These are phyloP conservation scores for Kuraishia floccosa DNA, from an alignment of 805 yeast species.

Conservation along the genomic window DNA sequence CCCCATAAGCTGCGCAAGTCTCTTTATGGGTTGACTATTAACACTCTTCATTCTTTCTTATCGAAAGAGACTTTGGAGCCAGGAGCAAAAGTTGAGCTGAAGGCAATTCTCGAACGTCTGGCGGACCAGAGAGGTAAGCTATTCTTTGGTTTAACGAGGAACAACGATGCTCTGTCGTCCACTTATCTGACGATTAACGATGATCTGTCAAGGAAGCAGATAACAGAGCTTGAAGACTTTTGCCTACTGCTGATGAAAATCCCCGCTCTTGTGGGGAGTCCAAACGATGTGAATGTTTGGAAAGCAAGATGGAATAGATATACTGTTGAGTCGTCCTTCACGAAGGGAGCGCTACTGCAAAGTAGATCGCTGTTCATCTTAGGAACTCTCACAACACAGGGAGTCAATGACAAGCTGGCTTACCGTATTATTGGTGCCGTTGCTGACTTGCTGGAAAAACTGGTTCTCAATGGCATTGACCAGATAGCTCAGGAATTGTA, in stretches of 20 bases:
- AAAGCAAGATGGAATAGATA: constrained; percentile 54
- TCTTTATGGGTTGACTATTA: constrained; percentile 50
- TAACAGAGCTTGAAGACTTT: constrained; percentile 44
- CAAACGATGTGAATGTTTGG: constrained; percentile 42
- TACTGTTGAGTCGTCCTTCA: constrained; percentile 51
- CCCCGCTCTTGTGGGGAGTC: constrained; percentile 34
- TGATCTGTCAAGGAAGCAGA: constrained; percentile 27
- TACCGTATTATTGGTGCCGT: constrained; percentile 14
- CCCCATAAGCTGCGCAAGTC: constrained; percentile 46
- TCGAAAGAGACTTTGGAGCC: constrained; percentile 40
- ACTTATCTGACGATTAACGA: constrained; percentile 9
- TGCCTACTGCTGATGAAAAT: constrained; percentile 44
- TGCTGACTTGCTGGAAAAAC: constrained; percentile 9
- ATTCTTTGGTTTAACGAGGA: constrained; percentile 60
- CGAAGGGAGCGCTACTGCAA: constrained; percentile 45
- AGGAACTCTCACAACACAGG: constrained; percentile 55
- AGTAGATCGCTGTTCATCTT: constrained; percentile 57
- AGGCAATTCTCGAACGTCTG: constrained; percentile 31
- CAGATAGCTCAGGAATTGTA: constrained; percentile 14
- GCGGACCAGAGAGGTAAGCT: constrained; percentile 57
- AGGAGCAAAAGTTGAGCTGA: constrained; percentile 26
- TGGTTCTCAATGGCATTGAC: constrained; percentile 1
- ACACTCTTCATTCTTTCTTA: constrained; percentile 59
- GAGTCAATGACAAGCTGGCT: constrained; percentile 44
- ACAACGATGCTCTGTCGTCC: constrained; percentile 26